phyloP scores from a whole-genome alignment of 2,329 filamentous ascomycete genomes.

The Aureobasidium sp. region DNA sequence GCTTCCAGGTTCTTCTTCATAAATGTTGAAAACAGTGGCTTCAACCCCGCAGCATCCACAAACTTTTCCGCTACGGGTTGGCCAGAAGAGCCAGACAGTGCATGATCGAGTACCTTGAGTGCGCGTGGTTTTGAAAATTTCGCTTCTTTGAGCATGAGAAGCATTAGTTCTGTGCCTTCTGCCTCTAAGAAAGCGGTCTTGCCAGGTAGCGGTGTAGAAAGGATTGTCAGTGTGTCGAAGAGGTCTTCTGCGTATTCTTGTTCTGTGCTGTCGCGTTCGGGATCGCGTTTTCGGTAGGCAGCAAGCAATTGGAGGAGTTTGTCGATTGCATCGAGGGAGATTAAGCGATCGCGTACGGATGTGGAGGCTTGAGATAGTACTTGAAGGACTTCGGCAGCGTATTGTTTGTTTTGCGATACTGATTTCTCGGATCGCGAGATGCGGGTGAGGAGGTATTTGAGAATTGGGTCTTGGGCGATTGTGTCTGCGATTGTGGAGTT shows the following conservation, averaged over 20 bases:
- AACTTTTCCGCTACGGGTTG: constrained; percentile 66
- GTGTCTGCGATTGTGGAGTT: constrained; percentile 60
- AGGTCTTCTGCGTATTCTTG: constrained; percentile 94
- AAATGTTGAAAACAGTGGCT: constrained; percentile 78
- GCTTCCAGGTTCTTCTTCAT: constrained; percentile 74
- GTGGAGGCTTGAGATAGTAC: constrained; percentile 75
- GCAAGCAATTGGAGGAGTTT: constrained; percentile 74
- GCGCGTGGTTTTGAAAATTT: constrained; percentile 77
- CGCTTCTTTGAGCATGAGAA: constrained; percentile 87
- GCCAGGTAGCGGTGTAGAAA: constrained; percentile 67
- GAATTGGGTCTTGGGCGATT: constrained; percentile 63
- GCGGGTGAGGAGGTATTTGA: constrained; percentile 71
- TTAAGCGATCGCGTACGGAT: constrained; percentile 57
- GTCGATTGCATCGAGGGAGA: constrained; percentile 62
- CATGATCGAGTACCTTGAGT: constrained; percentile 78
- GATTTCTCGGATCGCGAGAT: constrained; percentile 58
- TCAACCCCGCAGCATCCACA: constrained; percentile 77
- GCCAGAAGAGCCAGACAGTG: constrained; percentile 49
- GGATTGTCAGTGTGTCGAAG: constrained; percentile 77
- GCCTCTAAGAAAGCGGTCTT: constrained; percentile 80
- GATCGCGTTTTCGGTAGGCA: constrained; percentile 78
- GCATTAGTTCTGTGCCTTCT: constrained; percentile 82
- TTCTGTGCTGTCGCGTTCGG: constrained; percentile 76
- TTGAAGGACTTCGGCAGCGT: constrained; percentile 83
- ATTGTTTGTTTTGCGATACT: constrained; percentile 88